phyloP scores from a whole-genome alignment of 2,329 filamentous ascomycete species.

The Cordyceps cicadae region DNA sequence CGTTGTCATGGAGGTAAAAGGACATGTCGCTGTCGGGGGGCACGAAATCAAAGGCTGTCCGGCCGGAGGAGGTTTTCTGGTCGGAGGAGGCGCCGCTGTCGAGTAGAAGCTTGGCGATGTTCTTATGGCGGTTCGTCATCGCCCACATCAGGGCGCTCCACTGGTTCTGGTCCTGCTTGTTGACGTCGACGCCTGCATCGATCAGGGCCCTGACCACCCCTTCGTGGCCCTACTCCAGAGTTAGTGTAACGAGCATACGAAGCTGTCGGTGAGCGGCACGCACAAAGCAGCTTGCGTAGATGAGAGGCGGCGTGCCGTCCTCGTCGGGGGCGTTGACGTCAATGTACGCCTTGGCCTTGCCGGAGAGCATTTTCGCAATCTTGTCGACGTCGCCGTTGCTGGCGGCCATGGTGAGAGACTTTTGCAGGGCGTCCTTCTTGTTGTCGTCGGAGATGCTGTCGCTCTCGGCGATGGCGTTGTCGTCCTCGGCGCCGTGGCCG shows the following conservation, averaged over 20 bases:
- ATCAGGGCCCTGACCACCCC: conserved; percentile 77
- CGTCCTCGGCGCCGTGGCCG: conserved; percentile 63
- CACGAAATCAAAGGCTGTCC: conserved; percentile 92
- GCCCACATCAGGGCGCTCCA: conserved; percentile 99
- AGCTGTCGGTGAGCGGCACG: conserved; percentile 24
- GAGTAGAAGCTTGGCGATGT: conserved; percentile 83
- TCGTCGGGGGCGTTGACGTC: conserved; percentile 85
- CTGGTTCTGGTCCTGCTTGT: conserved; percentile 89
- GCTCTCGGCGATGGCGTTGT: conserved; percentile 69
- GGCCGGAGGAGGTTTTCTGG: conserved; percentile 85
- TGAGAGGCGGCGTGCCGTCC: conserved; percentile 90
- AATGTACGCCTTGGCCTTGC: conserved; percentile 65
- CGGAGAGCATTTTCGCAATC: conserved; percentile 66
- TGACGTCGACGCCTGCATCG: conserved; percentile 77
- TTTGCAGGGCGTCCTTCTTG: conserved; percentile 76
- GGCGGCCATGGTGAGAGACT: conserved; percentile 84
- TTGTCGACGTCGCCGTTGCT: conserved; percentile 89
- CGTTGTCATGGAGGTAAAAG: conserved; percentile 88
- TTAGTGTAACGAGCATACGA: conserved; percentile 11
- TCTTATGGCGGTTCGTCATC: conserved; percentile 97
- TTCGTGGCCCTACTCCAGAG: conserved; percentile 63
- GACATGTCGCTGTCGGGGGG: conserved; percentile 94
- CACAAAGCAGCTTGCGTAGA: conserved; percentile 97
- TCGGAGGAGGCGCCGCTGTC: conserved; percentile 94
- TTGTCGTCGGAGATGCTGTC: conserved; percentile 64